Evolutionary conservation across 768 basidiomycete genomes (phyloP).

Genomic region (Trichaptum fuscoviolaceum): DNA sequence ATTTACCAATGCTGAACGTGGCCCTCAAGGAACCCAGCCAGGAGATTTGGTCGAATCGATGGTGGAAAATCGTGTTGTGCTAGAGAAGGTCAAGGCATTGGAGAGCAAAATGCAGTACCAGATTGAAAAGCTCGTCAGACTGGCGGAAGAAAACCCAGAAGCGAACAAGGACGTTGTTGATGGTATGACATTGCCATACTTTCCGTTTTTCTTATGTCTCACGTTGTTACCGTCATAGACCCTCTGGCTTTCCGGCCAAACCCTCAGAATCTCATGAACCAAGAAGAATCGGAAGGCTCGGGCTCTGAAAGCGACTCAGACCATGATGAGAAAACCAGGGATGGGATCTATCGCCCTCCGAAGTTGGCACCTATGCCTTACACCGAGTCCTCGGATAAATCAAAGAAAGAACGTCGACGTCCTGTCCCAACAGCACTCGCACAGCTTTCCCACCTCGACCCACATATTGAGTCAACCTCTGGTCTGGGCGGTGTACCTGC

Average conservation of each 20-base stretch:
- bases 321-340: slow-evolving; percentile 23
- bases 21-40: slow-evolving; percentile 45
- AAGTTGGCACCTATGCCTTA: slow-evolving; percentile 89
- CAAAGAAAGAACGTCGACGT: slow-evolving; percentile 40
- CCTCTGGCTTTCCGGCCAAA: slow-evolving; percentile 92
- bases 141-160: slow-evolving; percentile 56
- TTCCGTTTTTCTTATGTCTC: slow-evolving; percentile 6
- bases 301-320: slow-evolving; percentile 31
- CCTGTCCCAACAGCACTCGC: slow-evolving; percentile 59
- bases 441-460: slow-evolving; percentile 50
- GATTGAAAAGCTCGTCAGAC: slow-evolving; percentile 85
- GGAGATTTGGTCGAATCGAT: slow-evolving; percentile 79
- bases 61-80: slow-evolving; percentile 72
- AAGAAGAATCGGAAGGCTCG: slow-evolving; percentile 28
- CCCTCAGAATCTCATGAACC: slow-evolving; percentile 61
- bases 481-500: slow-evolving; percentile 63
- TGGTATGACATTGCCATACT: slow-evolving; percentile 39
- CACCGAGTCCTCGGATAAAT: slow-evolving; percentile 47
- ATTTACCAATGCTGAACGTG: slow-evolving; percentile 51
- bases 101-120: slow-evolving; percentile 91
- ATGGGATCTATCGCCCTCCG: slow-evolving; percentile 77
- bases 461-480: slow-evolving; percentile 65
- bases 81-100: slow-evolving; percentile 84
- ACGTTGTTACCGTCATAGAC: slow-evolving; percentile 41
- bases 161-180: slow-evolving; percentile 42